Percentiles rank a stretch among this genome's conserved stretches.
These are phyloP conservation scores for Lolium perenne DNA, from an alignment of 176 grass and related monocot species.

Conservation along the genomic window DNA sequence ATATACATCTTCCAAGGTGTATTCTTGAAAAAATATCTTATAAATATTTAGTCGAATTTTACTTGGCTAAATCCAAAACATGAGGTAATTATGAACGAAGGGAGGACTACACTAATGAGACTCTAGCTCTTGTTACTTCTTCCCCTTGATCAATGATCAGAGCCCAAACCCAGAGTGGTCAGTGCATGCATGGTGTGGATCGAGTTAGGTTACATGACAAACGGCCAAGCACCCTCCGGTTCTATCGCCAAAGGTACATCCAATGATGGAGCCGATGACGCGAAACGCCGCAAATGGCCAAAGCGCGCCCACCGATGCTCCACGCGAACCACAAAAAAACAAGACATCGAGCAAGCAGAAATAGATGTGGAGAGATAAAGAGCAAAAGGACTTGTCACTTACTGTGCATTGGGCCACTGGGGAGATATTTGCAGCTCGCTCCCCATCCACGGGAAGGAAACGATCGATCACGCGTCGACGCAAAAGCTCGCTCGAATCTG, in stretches of 20 bases:
- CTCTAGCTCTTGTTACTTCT: not conserved
- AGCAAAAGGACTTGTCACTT: conserved; percentile 51
- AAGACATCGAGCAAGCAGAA: too few relatives aligned
- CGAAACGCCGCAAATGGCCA: not conserved
- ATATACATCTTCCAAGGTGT: too few relatives aligned
- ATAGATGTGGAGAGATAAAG: not conserved
- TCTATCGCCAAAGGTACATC: not conserved
- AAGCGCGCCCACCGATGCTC: not conserved
- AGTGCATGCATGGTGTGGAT: not conserved
- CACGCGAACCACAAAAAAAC: not conserved
- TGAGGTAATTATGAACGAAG: too few relatives aligned
- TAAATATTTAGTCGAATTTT: too few relatives aligned
- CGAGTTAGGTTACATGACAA: not conserved
- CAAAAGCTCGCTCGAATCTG: not conserved
- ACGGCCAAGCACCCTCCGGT: too few relatives aligned
- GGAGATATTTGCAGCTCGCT: conserved; percentile 48
- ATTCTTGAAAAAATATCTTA: too few relatives aligned
- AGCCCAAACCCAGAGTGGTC: not conserved
- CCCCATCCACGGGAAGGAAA: not conserved
- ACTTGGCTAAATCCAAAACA: too few relatives aligned
- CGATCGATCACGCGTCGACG: not conserved
- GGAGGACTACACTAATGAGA: too few relatives aligned
- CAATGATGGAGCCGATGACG: not conserved
- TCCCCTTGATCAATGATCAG: not conserved
- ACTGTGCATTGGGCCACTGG: not conserved